Conservation (phyloP, 2,329 filamentous ascomycete genomes). For the Penicillium sp. region DNA sequence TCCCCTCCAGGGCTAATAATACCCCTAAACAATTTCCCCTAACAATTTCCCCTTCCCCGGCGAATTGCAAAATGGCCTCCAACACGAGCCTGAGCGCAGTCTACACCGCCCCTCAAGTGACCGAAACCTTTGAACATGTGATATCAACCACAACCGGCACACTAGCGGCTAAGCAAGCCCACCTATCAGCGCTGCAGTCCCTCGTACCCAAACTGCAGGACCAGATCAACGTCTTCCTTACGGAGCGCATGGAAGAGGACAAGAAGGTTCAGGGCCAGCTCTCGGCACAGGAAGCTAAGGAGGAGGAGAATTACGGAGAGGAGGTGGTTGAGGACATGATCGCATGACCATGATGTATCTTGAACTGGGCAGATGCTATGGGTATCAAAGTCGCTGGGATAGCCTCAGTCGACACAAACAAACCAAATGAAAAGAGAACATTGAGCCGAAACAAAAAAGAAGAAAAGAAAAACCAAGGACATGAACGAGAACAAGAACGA, state of each 20-base stretch:
- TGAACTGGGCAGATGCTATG: slow-evolving; percentile 14
- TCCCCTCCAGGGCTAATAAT: neutral
- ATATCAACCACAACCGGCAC: slow-evolving; percentile 19
- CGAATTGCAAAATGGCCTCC: slow-evolving; percentile 5
- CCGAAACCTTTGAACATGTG: slow-evolving; percentile 28
- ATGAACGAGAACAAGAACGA: neutral
- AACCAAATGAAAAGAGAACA: slow-evolving; percentile 2
- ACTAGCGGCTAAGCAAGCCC: slow-evolving; percentile 48
- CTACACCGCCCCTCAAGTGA: slow-evolving; percentile 25
- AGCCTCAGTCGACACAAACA: slow-evolving; percentile 15
- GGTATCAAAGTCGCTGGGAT: slow-evolving; percentile 31
- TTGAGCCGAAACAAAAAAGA: slow-evolving; percentile 2
- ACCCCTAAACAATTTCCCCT: neutral
- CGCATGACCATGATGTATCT: slow-evolving; percentile 20
- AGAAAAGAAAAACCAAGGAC: neutral
- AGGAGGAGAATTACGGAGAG: slow-evolving; percentile 67
- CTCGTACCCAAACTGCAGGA: slow-evolving; percentile 46
- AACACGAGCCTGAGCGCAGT: slow-evolving; percentile 18
- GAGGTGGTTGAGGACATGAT: slow-evolving; percentile 58
- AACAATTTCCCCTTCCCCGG: neutral
- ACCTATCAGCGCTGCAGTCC: slow-evolving; percentile 45
- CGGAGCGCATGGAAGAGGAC: slow-evolving; percentile 55
- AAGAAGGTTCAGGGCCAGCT: slow-evolving; percentile 37
- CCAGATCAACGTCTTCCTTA: slow-evolving; percentile 53
- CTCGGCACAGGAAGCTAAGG: slow-evolving; percentile 35